Base-by-base conservation (phyloP, 1,139 yeast species). In the Kodamaea alishanica region DNA sequence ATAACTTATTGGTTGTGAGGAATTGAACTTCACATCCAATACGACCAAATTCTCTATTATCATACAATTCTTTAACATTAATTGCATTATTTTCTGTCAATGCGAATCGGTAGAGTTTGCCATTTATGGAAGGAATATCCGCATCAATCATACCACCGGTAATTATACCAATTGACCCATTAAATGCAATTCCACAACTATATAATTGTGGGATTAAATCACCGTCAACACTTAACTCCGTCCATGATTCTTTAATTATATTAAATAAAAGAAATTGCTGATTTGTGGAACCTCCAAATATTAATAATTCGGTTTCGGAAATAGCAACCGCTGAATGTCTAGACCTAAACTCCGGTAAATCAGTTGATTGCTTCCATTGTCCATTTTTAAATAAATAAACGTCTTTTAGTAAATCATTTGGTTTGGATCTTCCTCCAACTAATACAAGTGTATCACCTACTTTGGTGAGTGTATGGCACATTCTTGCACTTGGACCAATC, bases 371-470 rank as follows among this genome's bases (percentile, higher is more conserved):
- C 41, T 4, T 51, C 65, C 34, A 67, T 38, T 2, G 35, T 33
- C 83, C 84, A 75, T 26, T 43, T 31, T 28, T 32, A 27, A 55
- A 50, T 34, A 38, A 45, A 51, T 63, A 63, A 0, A 64, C 60
- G 41, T 68, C 73, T 5, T 41, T 42, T 29, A 77, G 56, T 0
- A 66, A 61, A 7, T 58, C 56, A 1, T 74, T 72, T 1, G 95
- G 95, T 6, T 79, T 70, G 3, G 74, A 64, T 45, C 95, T 69
- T 2, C 95, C 95, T 3, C 94, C 95, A 24, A 77, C 62, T n/a
- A 84, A 46, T 2, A 81, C 42, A 2, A 44, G 46, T 0, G 54
- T 51, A 5, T 55, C 50, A 1, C 53, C 48, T 1, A 77, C 38
- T 0, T 54, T 42, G 0, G 77, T 70, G 23, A 79, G 48, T 0